These are phyloP conservation scores for Jackrogersella multiformis DNA, from an alignment of 495 filamentous ascomycete species.

Conservation along the genomic window DNA sequence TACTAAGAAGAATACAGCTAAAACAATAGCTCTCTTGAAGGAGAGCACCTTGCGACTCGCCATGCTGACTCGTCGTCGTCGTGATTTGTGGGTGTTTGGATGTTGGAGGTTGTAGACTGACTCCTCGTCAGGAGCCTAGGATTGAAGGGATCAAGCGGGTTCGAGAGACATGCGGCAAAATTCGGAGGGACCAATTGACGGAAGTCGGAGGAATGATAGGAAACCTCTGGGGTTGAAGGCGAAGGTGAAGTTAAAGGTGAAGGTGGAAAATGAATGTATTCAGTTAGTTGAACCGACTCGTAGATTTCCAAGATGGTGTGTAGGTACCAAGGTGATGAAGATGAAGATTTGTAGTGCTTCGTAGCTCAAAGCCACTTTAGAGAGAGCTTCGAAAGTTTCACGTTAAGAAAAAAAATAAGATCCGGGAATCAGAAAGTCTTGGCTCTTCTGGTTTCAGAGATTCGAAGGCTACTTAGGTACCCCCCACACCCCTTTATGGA, in stretches of 20 bases:
- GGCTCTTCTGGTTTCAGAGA: conserved; percentile 17
- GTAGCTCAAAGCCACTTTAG: conserved; percentile 27
- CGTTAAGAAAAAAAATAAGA: conserved; percentile 14
- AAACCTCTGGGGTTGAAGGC: not conserved
- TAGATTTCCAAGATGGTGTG: conserved; percentile 11
- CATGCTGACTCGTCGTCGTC: conserved; percentile 9
- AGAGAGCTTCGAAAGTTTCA: conserved; percentile 21
- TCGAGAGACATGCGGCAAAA: conserved; percentile 31
- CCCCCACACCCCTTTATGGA: conserved; percentile 22
- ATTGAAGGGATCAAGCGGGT: conserved; percentile 1
- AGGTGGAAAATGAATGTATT: conserved; percentile 14
- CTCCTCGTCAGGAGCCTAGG: conserved; percentile 14
- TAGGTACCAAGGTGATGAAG: conserved; percentile 10
- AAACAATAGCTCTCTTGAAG: conserved; percentile 75
- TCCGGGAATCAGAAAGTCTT: conserved; percentile 30
- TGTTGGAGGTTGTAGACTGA: not conserved
- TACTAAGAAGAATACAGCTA: conserved; percentile 72
- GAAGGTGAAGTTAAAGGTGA: not conserved
- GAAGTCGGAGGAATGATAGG: conserved; percentile 1
- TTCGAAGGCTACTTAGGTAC: conserved; percentile 5
- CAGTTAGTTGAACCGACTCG: conserved; percentile 7
- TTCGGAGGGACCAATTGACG: conserved; percentile 13
- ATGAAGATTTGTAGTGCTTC: not conserved
- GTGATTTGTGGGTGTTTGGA: not conserved
- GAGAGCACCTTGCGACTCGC: conserved; percentile 61